Evolutionary conservation across 2,329 filamentous ascomycete genomes (phyloP).

Genomic region (Nothophaeocryptopus gaeumannii): DNA sequence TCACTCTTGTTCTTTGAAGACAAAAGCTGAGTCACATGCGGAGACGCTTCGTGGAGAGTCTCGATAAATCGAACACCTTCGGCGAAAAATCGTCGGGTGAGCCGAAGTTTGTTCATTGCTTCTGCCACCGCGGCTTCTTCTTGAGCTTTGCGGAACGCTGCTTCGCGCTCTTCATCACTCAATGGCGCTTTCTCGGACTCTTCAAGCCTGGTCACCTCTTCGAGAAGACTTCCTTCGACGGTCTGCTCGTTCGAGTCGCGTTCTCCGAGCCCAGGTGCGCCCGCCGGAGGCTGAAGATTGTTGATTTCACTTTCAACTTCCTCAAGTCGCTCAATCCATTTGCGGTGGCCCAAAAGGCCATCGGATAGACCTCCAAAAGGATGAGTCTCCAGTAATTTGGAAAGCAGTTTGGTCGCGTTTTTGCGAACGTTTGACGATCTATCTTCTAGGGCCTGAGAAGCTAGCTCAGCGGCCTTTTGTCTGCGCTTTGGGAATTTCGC

Average conservation of each 20-base stretch:
- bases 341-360: constrained; percentile 75
- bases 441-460: constrained; percentile 86
- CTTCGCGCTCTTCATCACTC: constrained; percentile 75
- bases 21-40: constrained; percentile 78
- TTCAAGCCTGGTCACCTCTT: constrained; percentile 81
- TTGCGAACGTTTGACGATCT: constrained; percentile 96
- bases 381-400: constrained; percentile 85
- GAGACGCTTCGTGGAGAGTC: constrained; percentile 78
- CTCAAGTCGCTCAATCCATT: constrained; percentile 81
- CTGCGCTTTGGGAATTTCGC: constrained; percentile 92
- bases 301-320: constrained; percentile 80
- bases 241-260: constrained; percentile 61
- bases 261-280: constrained; percentile 70
- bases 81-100: constrained; percentile 87
- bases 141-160: constrained; percentile 72
- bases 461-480: constrained; percentile 82
- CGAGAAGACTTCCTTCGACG: constrained; percentile 74
- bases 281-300: constrained; percentile 74
- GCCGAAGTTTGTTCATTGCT: constrained; percentile 78
- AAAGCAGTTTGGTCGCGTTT: constrained; percentile 90
- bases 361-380: constrained; percentile 91
- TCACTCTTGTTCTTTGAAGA: constrained; percentile 97
- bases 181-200: constrained; percentile 62
- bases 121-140: constrained; percentile 88
- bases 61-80: constrained; percentile 93